Evolutionary conservation across 805 yeast species (phyloP).

Genomic region (Candida corydali): DNA sequence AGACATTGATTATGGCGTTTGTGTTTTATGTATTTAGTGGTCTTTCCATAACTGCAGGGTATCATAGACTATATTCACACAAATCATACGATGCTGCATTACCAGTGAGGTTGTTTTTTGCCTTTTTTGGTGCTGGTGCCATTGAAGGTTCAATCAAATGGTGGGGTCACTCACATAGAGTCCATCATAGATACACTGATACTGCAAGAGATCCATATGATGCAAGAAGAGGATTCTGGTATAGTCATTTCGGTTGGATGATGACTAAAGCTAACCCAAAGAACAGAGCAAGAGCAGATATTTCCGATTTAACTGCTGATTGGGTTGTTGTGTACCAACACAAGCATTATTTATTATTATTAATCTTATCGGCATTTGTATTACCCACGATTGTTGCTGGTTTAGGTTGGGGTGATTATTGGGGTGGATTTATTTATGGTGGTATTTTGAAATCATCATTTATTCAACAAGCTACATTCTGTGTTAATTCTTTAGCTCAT

Average conservation of each 20-base stretch:
- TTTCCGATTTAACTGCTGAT: conserved; percentile 70
- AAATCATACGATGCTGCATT: conserved; percentile 61
- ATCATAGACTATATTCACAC: conserved; percentile 78
- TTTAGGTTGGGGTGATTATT: conserved; percentile 51
- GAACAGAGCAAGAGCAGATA: conserved; percentile 77
- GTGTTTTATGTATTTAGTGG: conserved; percentile 59
- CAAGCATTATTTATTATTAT: conserved; percentile 63
- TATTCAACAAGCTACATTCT: conserved; percentile 83
- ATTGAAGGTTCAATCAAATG: conserved; percentile 84
- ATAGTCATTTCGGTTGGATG: conserved; percentile 86
- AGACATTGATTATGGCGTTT: conserved; percentile 52
- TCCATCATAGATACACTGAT: conserved; percentile 84
- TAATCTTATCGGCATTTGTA: conserved; percentile 58
- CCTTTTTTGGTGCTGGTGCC: conserved; percentile 77
- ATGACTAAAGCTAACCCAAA: conserved; percentile 74
- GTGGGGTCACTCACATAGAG: conserved; percentile 86
- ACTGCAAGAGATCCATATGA: conserved; percentile 82
- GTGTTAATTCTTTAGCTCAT: conserved; percentile 83
- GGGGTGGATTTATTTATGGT: conserved; percentile 75
- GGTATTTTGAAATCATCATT: conserved; percentile 66
- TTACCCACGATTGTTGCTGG: conserved; percentile 64
- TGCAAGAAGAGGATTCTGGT: conserved; percentile 82
- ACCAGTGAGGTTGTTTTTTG: conserved; percentile 62
- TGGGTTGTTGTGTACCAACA: conserved; percentile 81
- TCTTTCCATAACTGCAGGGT: conserved; percentile 78